These are phyloP conservation scores for Syzygium oleosum DNA, from an alignment of 345 rosid genomes.

Conservation along the genomic window DNA sequence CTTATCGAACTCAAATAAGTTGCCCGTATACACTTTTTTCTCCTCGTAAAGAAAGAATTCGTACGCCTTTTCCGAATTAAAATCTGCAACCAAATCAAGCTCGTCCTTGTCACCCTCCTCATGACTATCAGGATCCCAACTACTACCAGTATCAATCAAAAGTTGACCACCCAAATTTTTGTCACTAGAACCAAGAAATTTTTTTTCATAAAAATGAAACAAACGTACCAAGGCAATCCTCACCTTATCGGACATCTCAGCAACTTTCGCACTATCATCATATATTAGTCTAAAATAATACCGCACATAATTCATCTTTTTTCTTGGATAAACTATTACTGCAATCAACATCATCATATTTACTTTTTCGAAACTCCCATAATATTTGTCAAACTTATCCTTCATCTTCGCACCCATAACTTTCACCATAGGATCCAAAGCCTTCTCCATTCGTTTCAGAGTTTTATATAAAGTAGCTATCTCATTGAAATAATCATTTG, in stretches of 20 bases:
- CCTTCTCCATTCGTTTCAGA: neutral
- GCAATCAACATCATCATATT: neutral
- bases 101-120: too few species aligned
- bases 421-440: neutral
- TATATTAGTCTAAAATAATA: neutral
- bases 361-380: neutral
- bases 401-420: neutral
- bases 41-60: too few species aligned
- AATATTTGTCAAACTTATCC: neutral
- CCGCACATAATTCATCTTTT: neutral
- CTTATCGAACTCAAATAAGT: rapidly evolving
- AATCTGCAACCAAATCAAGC: too few species aligned
- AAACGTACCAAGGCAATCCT: neutral
- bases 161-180: neutral
- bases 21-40: neutral
- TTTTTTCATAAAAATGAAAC: neutral
- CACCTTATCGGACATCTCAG: neutral
- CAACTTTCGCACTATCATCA: neutral
- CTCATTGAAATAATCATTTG: neutral
- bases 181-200: neutral
- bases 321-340: neutral
- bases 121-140: too few species aligned
- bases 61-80: neutral
- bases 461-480: neutral
- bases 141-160: neutral